A percentile compares a stretch with the other conserved stretches of the same genome.
These are phyloP conservation scores for Chrysosporium queenslandicum DNA, from an alignment of 2,329 filamentous ascomycete species.

Conservation along the genomic window DNA sequence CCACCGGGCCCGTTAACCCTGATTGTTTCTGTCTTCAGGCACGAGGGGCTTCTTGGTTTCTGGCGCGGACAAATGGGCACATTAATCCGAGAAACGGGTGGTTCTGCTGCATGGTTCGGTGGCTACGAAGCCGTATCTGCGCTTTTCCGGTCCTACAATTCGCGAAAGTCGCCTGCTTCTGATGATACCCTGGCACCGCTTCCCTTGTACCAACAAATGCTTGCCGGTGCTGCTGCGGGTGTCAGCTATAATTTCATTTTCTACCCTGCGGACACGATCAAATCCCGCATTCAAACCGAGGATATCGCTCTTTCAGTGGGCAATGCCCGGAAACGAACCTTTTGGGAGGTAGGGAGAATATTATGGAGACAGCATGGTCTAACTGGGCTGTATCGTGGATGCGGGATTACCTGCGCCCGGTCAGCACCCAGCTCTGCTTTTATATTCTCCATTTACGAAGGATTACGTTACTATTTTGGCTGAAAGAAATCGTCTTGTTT, in stretches of 20 bases:
- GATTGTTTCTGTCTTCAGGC: conserved; percentile 67
- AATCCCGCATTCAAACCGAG: conserved; percentile 90
- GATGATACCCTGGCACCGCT: conserved; percentile 43
- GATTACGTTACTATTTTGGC: conserved; percentile 58
- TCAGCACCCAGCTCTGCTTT: conserved; percentile 94
- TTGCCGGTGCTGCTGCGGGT: conserved; percentile 77
- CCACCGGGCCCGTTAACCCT: conserved; percentile 58
- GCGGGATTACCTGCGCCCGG: conserved; percentile 80
- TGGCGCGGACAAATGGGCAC: conserved; percentile 95
- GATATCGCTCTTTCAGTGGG: conserved; percentile 43
- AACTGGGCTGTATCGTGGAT: conserved; percentile 81
- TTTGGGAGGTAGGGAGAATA: conserved; percentile 58
- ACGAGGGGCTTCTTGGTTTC: conserved; percentile 75
- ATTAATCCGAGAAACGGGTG: conserved; percentile 84
- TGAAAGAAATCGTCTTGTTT: conserved; percentile 18
- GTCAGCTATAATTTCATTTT: conserved; percentile 96
- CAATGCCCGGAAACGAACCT: conserved; percentile 50
- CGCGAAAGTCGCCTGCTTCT: conserved; percentile 19
- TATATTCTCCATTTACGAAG: conserved; percentile 93
- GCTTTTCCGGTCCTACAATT: conserved; percentile 54
- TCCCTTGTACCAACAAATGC: conserved; percentile 75
- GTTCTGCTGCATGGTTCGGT: conserved; percentile 91
- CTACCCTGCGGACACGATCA: conserved; percentile 95
- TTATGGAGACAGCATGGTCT: conserved; percentile 78
- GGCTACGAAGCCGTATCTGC: conserved; percentile 71